Evolutionary conservation across 2,329 filamentous ascomycete genomes (phyloP).

Genomic region (Nemania serpens): DNA sequence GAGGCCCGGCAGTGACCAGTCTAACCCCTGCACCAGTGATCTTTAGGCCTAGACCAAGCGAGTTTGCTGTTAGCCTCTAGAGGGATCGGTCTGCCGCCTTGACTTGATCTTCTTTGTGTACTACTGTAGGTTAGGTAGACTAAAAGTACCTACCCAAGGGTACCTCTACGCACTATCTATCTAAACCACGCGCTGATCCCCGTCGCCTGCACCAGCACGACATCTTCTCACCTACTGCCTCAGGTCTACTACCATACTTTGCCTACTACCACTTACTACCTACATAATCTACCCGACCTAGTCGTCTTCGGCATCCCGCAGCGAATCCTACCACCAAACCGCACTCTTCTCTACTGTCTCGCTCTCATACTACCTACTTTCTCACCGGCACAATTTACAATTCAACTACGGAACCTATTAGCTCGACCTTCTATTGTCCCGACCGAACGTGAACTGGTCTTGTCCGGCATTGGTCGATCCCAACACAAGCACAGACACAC

Average conservation of each 20-base stretch:
- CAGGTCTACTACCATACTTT: neutral
- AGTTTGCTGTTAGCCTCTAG: neutral
- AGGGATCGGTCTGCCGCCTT: constrained; percentile 17
- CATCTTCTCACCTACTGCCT: constrained; percentile 13
- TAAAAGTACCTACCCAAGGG: no score
- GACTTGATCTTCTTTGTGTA: neutral
- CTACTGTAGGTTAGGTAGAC: no score
- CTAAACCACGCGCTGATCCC: constrained; percentile 26
- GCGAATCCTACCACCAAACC: constrained; percentile 6
- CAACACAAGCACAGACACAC: neutral
- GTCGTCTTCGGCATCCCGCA: constrained; percentile 11
- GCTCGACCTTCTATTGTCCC: neutral
- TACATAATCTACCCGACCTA: neutral
- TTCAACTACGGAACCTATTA: no score
- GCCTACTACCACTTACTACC: neutral
- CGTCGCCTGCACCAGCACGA: constrained; percentile 19
- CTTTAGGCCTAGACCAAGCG: constrained; percentile 2
- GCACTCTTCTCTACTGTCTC: no score
- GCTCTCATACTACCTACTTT: neutral
- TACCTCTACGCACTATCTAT: no score
- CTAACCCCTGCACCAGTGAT: constrained; percentile 14
- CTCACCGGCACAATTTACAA: neutral
- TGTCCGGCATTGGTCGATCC: constrained; percentile 1
- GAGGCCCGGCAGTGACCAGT: constrained; percentile 19
- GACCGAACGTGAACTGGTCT: constrained; percentile 7